Conservation (phyloP, 164 flowering plant genomes). For the Dillenia suffruticosa region DNA sequence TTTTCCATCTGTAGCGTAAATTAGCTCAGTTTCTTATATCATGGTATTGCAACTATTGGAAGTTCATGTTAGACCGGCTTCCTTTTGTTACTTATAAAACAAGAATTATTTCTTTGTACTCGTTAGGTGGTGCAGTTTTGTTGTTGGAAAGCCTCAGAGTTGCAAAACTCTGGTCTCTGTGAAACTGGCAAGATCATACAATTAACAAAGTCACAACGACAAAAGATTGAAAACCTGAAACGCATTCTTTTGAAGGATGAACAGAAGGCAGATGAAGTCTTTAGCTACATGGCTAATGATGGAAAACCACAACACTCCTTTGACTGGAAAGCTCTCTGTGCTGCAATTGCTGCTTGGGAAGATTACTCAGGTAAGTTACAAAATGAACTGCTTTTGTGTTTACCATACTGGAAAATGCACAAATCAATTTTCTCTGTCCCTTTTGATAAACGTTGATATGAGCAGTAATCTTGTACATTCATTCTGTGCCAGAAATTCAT, state of each 20-base stretch:
- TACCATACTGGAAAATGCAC: slow-evolving; percentile 55
- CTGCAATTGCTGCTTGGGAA: slow-evolving; percentile 53
- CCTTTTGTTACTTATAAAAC: no score
- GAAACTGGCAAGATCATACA: slow-evolving; percentile 9
- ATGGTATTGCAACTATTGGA: no score
- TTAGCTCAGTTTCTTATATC: no score
- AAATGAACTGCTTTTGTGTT: slow-evolving; percentile 27
- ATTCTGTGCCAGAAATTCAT: no score
- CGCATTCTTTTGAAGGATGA: slow-evolving; percentile 28
- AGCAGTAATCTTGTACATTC: no score
- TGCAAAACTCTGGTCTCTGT: slow-evolving; percentile 5
- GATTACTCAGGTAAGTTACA: slow-evolving; percentile 37
- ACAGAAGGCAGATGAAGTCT: slow-evolving; percentile 25
- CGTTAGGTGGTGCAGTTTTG: slow-evolving; percentile 72
- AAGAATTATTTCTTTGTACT: neutral
- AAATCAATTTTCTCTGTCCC: slow-evolving; percentile 40
- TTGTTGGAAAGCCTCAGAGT: slow-evolving; percentile 48
- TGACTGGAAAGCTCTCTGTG: slow-evolving; percentile 38
- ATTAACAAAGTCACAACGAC: slow-evolving; percentile 25
- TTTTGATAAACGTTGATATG: neutral
- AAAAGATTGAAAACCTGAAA: slow-evolving; percentile 19
- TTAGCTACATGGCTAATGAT: slow-evolving; percentile 11
- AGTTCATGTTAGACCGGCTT: no score
- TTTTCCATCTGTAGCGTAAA: no score
- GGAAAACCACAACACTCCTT: slow-evolving; percentile 16